A percentile compares a stretch with the other conserved stretches of the same genome.
phyloP scores from a whole-genome alignment of 257 asterid genomes.

The Dorcoceras hygrometricum region DNA sequence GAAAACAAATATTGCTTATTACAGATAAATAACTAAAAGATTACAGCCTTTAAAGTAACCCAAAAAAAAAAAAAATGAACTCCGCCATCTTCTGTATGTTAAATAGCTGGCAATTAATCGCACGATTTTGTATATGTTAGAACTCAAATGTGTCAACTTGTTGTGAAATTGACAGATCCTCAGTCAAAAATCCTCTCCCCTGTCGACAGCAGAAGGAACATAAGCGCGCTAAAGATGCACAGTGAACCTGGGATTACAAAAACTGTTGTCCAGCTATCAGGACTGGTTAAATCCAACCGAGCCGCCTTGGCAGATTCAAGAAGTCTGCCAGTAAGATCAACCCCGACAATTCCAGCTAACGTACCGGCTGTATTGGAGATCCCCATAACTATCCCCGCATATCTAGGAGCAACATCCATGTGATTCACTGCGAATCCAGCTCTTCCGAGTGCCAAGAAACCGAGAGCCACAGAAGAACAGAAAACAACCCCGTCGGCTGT shows the following conservation, averaged over 20 bases:
- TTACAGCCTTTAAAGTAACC: no score
- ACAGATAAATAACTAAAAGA: no score
- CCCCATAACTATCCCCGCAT: slow-evolving; percentile 96
- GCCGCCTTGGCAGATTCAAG: slow-evolving; percentile 81
- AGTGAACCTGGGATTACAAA: slow-evolving; percentile 75
- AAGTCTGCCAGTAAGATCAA: slow-evolving; percentile 82
- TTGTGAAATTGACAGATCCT: background rate
- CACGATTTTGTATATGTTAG: background rate
- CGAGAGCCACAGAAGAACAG: slow-evolving; percentile 83
- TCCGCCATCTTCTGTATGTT: no score
- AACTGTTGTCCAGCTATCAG: slow-evolving; percentile 85
- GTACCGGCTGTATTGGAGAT: slow-evolving; percentile 95
- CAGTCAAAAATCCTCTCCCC: slow-evolving; percentile 96
- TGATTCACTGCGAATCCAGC: slow-evolving; percentile 96
- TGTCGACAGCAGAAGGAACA: slow-evolving; percentile 63
- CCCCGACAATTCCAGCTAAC: slow-evolving; percentile 87
- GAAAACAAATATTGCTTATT: no score
- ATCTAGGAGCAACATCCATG: slow-evolving; percentile 91
- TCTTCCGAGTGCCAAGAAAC: slow-evolving; percentile 91
- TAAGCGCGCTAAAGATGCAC: slow-evolving; percentile 68
- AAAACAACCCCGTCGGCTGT: slow-evolving; percentile 68
- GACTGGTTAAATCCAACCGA: slow-evolving; percentile 58
- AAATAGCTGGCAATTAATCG: background rate
- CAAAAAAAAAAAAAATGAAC: no score
- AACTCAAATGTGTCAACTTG: no score